These are phyloP conservation scores for Aspergillus ostianus DNA, from an alignment of 495 filamentous ascomycete genomes.

Conservation along the genomic window DNA sequence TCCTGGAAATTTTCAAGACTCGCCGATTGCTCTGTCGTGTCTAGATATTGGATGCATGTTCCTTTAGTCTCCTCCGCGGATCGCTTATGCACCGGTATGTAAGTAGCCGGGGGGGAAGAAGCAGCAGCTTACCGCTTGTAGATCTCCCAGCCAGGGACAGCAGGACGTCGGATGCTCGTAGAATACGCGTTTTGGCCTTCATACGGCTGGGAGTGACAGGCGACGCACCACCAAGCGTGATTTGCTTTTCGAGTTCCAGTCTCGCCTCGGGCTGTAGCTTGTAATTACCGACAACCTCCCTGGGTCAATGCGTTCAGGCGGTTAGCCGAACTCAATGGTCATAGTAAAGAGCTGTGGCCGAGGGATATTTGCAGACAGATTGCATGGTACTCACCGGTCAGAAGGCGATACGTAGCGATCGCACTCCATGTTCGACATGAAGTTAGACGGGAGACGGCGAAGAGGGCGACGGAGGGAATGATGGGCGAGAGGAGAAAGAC, in stretches of 20 bases:
- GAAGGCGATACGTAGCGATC: constrained; percentile 10
- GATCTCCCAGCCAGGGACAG: constrained; percentile 24
- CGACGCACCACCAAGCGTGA: constrained; percentile 14
- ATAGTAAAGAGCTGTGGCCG: neutral
- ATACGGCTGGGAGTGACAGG: constrained; percentile 14
- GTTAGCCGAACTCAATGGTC: constrained; percentile 6
- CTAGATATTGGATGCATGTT: constrained; percentile 3
- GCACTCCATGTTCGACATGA: constrained; percentile 11
- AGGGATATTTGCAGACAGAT: neutral
- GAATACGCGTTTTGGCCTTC: constrained; percentile 18
- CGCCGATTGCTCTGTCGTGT: constrained; percentile 11
- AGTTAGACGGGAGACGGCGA: constrained; percentile 1
- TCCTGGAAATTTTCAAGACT: constrained; percentile 29
- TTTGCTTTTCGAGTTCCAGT: constrained; percentile 20
- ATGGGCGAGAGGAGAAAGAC: neutral
- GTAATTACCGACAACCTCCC: constrained; percentile 12
- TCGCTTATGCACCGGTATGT: constrained; percentile 8
- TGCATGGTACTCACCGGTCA: constrained; percentile 14
- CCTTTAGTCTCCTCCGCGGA: neutral
- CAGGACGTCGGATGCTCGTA: constrained; percentile 24
- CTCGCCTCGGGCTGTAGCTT: constrained; percentile 12
- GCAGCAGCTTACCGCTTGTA: constrained; percentile 19
- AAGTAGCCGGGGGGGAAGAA: constrained; percentile 7
- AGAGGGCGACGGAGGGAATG: constrained; percentile 4
- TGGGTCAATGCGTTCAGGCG: constrained; percentile 3